A percentile compares a stretch with the other conserved stretches of the same genome.
Evolutionary conservation across 139 green algal genomes (phyloP).

Genomic region (Penium margaritaceum): DNA sequence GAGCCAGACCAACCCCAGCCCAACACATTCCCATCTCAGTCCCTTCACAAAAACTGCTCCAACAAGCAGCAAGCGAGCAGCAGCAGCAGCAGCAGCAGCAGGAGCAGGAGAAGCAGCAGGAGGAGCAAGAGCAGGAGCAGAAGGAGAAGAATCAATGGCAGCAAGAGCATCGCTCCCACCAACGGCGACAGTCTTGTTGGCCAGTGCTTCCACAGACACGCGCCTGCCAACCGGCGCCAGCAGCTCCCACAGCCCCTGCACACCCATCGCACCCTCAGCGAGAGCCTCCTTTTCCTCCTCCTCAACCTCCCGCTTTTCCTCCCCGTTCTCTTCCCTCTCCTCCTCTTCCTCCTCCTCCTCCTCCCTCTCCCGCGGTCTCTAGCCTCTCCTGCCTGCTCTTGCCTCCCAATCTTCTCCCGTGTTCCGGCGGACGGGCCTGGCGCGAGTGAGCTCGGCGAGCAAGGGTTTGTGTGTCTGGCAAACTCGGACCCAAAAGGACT

Average conservation of each 20-base stretch:
- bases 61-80: not conserved
- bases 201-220: slow-evolving; percentile 43
- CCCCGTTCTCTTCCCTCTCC: not conserved
- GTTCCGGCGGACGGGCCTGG: too few relatives aligned
- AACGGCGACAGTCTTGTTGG: slow-evolving; percentile 47
- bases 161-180: too few relatives aligned
- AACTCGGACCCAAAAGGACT: too few relatives aligned
- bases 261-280: slow-evolving; percentile 36
- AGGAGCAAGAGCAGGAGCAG: not conserved
- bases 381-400: too few relatives aligned
- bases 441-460: too few relatives aligned
- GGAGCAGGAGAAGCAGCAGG: not conserved
- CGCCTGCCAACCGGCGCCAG: slow-evolving; percentile 47
- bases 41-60: too few relatives aligned
- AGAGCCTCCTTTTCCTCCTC: not conserved
- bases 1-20: too few relatives aligned
- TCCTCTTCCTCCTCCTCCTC: not conserved
- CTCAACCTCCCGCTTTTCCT: not conserved
- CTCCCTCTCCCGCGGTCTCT: not conserved
- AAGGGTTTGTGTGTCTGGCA: too few relatives aligned
- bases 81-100: not conserved
- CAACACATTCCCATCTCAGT: too few relatives aligned
- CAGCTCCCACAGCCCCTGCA: slow-evolving; percentile 50
- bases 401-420: too few relatives aligned
- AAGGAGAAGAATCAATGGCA: too few relatives aligned